These are phyloP conservation scores for Mycena citricolor DNA, from an alignment of 1,284 basidiomycete genomes.

Conservation along the genomic window DNA sequence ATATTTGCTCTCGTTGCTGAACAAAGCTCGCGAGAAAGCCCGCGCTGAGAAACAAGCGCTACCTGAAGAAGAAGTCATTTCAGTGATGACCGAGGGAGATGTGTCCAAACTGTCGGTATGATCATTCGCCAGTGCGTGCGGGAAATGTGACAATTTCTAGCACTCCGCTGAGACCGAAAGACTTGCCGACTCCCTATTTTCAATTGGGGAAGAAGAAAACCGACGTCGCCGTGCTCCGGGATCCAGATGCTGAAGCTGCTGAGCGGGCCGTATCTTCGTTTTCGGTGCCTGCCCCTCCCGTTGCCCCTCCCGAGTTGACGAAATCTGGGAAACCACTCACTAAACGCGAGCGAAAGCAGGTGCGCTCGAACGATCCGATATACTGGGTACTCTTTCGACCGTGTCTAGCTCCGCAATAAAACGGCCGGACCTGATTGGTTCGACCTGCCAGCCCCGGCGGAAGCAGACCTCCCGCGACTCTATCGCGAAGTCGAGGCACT, in stretches of 20 bases:
- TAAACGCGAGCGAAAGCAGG: slow-evolving; percentile 69
- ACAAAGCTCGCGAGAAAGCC: slow-evolving; percentile 56
- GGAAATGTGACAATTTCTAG: slow-evolving; percentile 72
- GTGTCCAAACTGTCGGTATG: too few relatives aligned
- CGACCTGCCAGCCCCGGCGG: slow-evolving; percentile 83
- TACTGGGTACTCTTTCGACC: slow-evolving; percentile 5
- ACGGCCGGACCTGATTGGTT: slow-evolving; percentile 89
- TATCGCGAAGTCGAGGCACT: slow-evolving; percentile 93
- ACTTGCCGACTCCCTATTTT: slow-evolving; percentile 62
- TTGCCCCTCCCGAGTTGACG: slow-evolving; percentile 55
- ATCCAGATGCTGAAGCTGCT: slow-evolving; percentile 59
- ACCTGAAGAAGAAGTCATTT: slow-evolving; percentile 49
- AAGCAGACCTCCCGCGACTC: slow-evolving; percentile 79
- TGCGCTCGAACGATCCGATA: slow-evolving; percentile 33
- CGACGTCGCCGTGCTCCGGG: slow-evolving; percentile 49
- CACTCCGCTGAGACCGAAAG: slow-evolving; percentile 60
- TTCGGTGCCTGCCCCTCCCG: slow-evolving; percentile 51
- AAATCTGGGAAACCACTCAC: slow-evolving; percentile 62
- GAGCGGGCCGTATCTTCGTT: slow-evolving; percentile 47
- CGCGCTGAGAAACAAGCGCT: slow-evolving; percentile 30
- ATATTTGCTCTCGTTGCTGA: slow-evolving; percentile 63
- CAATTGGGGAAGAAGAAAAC: slow-evolving; percentile 45
- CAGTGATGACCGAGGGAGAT: too few relatives aligned
- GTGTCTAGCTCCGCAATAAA: slow-evolving; percentile 60
- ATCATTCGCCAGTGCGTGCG: too few relatives aligned